Evolutionary conservation across 2,329 filamentous ascomycete genomes (phyloP), one percentile per base, ranked within the genome.

Genomic region (Orbilia javanica): DNA sequence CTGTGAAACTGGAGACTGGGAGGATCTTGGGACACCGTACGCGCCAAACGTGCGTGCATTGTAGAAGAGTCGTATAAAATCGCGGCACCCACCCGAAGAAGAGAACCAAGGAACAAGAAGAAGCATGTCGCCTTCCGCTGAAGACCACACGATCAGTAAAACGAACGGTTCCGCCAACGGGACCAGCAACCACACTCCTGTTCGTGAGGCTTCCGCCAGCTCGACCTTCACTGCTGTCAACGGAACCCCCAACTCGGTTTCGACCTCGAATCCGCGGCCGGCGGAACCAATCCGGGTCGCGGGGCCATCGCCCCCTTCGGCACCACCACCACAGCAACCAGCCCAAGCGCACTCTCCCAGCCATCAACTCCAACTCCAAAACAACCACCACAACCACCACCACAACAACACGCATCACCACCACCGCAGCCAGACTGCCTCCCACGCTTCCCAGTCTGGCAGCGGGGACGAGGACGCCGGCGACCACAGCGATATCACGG

Each of bases 221-320:
- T 77, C 73, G 6, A 77, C 73, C 42, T 77, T 77, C 60, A 77
- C 73, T 39, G 73, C 73, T 36, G 73, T 77, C 27, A 77, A 77
- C 73, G 73, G 73, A 39, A 77, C 64, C 50, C 71, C 73, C 27
- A 62, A 39, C n/a, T 66, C 69, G 34, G 36, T 39, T 39, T 39
- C 36, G 11, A 71, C 57, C 15, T 77, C 73, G 31, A 62, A 39
- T 15, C 60, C 69, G 60, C 69, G 73, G 66, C 60, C 73, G n/a
- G 66, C 29, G 22, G 73, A 77, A 22, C 36, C 72, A 25, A 63
- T 53, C 66, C 73, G 73, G 27, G 66, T 71, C 57, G 60, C 65
- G 42, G 73, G 36, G 22, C 60, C 73, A 7, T 60, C 65, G 65
- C 46, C 72, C 11, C 48, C 63, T 52, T 68, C 50, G n/a, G 20